Evolutionary conservation across 163 green algal species (phyloP).

Genomic region (Scenedesmus sp.): DNA sequence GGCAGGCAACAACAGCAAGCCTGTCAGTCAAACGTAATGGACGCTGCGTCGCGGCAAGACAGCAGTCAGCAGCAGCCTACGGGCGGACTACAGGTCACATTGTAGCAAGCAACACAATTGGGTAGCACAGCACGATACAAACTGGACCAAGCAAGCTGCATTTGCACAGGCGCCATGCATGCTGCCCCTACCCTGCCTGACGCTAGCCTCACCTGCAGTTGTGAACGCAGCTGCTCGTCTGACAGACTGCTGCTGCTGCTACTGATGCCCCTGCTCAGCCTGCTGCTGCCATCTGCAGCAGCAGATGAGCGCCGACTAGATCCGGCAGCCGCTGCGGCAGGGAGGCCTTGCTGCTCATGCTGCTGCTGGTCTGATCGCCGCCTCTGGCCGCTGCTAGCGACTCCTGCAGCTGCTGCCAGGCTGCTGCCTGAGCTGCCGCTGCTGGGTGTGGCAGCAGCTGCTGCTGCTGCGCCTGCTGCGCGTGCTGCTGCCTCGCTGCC

Average conservation of each 20-base stretch:
- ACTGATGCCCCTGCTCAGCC: neutral
- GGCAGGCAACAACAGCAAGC: too few species aligned
- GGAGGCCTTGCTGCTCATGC: neutral
- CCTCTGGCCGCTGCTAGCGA: neutral
- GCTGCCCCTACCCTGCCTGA: neutral
- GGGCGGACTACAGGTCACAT: too few species aligned
- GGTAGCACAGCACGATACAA: neutral
- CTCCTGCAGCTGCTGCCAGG: conserved; percentile 18
- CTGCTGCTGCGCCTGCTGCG: neutral
- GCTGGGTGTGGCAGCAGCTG: neutral
- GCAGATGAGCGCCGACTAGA: neutral
- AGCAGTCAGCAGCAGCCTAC: too few species aligned
- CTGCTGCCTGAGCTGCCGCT: conserved; percentile 5
- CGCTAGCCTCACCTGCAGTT: neutral
- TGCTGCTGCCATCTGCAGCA: conserved; percentile 22
- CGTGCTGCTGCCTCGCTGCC: conserved; percentile 53
- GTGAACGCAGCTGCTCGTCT: neutral
- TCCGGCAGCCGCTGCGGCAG: neutral
- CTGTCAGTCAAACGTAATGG: too few species aligned
- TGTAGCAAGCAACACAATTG: neutral
- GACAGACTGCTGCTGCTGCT: conserved; percentile 12
- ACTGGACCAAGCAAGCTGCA: neutral
- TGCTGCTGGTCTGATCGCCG: neutral
- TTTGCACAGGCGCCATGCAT: neutral
- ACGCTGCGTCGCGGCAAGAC: too few species aligned